These are phyloP conservation scores for Catharanthus roseus DNA, from an alignment of 257 asterid genomes.

Conservation along the genomic window DNA sequence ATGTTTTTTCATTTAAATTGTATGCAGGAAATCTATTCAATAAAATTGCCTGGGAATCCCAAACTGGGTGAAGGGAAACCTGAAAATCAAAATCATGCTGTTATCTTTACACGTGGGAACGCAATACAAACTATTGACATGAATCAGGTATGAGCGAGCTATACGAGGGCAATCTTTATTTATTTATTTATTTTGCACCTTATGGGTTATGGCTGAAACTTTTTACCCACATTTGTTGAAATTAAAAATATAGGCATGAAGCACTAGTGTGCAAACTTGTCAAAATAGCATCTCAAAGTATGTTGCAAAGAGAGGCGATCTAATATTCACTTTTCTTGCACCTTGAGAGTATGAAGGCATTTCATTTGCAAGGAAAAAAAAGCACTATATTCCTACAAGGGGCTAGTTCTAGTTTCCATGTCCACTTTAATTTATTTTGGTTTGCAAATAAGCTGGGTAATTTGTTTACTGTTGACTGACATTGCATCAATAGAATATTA, in stretches of 20 bases:
- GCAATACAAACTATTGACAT: conserved; percentile 98
- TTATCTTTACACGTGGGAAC: conserved; percentile 89
- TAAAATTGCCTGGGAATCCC: conserved; percentile 95
- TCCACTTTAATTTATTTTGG: neutral
- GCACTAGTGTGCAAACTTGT: neutral
- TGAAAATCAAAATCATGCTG: conserved; percentile 97
- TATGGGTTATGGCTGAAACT: neutral
- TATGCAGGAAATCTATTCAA: conserved; percentile 84
- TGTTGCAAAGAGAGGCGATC: neutral
- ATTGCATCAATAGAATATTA: no score
- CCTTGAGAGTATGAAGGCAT: neutral
- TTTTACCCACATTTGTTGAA: neutral
- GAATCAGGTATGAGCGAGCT: conserved; percentile 66
- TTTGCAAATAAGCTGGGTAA: no score
- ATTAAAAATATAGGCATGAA: neutral
- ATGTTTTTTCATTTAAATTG: neutral
- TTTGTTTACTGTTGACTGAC: neutral
- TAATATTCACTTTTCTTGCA: neutral
- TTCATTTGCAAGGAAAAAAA: neutral
- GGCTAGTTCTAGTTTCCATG: neutral
- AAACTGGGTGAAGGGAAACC: conserved; percentile 99
- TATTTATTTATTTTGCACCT: no score
- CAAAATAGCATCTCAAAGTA: neutral
- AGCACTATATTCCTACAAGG: neutral
- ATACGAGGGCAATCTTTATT: no score